These are phyloP conservation scores for Debaryomycetaceae sp. DNA, from an alignment of 1,139 yeast species.

Conservation along the genomic window DNA sequence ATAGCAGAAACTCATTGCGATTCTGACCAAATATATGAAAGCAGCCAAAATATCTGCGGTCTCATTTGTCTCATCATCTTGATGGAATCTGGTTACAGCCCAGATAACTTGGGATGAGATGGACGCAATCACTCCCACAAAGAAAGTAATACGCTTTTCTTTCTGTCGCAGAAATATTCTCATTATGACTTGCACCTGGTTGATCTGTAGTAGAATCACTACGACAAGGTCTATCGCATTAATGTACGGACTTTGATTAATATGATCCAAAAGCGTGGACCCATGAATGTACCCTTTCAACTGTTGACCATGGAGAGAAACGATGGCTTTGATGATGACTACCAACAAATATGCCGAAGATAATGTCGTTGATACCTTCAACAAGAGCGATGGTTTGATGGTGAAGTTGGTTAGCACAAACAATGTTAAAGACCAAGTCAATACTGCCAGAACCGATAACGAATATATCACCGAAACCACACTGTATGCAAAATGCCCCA, in stretches of 20 bases:
- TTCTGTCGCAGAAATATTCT: conserved; percentile 65
- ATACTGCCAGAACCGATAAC: conserved; percentile 60
- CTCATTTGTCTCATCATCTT: conserved; percentile 30
- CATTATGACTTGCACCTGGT: conserved; percentile 76
- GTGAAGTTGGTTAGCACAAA: conserved; percentile 61
- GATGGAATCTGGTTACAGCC: conserved; percentile 60
- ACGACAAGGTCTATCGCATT: conserved; percentile 62
- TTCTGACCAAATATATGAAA: conserved; percentile 71
- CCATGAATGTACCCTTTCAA: conserved; percentile 55
- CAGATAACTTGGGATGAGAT: conserved; percentile 63
- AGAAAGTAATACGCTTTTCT: conserved; percentile 65
- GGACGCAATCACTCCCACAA: conserved; percentile 57
- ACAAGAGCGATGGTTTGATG: conserved; percentile 48
- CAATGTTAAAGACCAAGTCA: conserved; percentile 61
- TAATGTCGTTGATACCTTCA: conserved; percentile 43
- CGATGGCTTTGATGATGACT: conserved; percentile 47
- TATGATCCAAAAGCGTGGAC: conserved; percentile 40
- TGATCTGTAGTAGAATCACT: conserved; percentile 58
- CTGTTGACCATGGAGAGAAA: conserved; percentile 48
- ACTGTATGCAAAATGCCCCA: conserved; percentile 52
- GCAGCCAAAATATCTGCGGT: conserved; percentile 69
- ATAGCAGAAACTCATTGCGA: conserved; percentile 70
- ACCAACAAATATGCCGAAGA: conserved; percentile 54
- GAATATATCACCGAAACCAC: conserved; percentile 61
- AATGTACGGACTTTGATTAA: conserved; percentile 49